phyloP scores from a whole-genome alignment of 371 early-diverging fungal genomes.

The Basidiobolus heterosporus region DNA sequence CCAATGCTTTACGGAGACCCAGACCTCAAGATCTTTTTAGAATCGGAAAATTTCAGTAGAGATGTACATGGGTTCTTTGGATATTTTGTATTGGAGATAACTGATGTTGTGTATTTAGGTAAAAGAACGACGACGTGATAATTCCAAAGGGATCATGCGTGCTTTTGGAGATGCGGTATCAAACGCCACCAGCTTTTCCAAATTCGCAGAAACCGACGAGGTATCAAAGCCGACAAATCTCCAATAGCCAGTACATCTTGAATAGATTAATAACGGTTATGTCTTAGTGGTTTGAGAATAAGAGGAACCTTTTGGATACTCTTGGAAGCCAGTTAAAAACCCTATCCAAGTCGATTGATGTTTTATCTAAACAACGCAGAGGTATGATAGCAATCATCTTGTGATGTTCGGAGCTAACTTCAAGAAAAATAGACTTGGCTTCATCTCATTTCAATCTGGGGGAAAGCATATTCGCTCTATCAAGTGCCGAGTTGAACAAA shows the following conservation, averaged over 20 bases:
- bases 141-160: constrained; percentile 31
- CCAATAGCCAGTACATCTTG: background rate
- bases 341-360: constrained; percentile 65
- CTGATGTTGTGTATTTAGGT: constrained; percentile 9
- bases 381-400: constrained; percentile 13
- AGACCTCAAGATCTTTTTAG: constrained; percentile 71
- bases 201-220: constrained; percentile 31
- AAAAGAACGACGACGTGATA: constrained; percentile 22
- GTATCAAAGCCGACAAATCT: constrained; percentile 5
- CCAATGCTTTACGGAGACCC: constrained; percentile 69
- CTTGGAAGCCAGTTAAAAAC: constrained; percentile 72
- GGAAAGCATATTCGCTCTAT: constrained; percentile 58
- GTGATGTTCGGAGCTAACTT: too few relatives aligned
- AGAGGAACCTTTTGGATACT: constrained; percentile 57
- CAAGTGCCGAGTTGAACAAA: constrained; percentile 51
- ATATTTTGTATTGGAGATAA: background rate
- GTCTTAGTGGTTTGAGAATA: constrained; percentile 56
- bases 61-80: constrained; percentile 21
- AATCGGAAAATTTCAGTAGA: constrained; percentile 65
- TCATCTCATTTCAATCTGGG: constrained; percentile 35
- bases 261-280: background rate
- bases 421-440: background rate
- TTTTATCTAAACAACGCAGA: constrained; percentile 60
- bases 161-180: constrained; percentile 29
- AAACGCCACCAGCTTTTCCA: constrained; percentile 23